phyloP scores from a whole-genome alignment of 345 rosid species.

The Populus nigra region DNA sequence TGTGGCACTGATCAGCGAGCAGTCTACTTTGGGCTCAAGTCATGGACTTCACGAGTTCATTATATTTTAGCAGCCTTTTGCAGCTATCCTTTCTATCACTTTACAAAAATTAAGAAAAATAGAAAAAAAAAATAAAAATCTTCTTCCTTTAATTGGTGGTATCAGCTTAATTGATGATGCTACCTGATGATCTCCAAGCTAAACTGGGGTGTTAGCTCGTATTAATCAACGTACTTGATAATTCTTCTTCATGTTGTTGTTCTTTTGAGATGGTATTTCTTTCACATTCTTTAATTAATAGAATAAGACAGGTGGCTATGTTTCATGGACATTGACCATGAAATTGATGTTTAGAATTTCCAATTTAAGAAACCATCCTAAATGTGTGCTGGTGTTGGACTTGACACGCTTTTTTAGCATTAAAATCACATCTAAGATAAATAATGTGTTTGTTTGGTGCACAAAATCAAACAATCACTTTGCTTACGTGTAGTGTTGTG shows the following conservation, averaged over 20 bases:
- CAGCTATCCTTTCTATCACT: background rate
- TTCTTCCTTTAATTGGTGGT: background rate
- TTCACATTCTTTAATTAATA: background rate
- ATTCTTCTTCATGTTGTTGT: background rate
- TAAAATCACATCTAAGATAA: no score
- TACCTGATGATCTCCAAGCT: background rate
- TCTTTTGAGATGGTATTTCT: background rate
- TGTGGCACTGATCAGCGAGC: background rate
- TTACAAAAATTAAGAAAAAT: background rate
- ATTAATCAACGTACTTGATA: background rate
- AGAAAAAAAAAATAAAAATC: background rate
- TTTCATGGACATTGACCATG: background rate
- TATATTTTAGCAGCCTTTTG: background rate
- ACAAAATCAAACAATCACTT: background rate
- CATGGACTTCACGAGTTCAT: background rate
- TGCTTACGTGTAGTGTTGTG: background rate
- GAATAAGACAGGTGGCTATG: background rate
- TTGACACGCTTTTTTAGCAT: background rate
- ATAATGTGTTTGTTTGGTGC: background rate
- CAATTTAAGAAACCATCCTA: background rate
- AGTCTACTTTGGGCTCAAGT: background rate
- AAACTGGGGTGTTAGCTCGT: background rate
- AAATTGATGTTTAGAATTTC: background rate
- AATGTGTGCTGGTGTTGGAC: background rate
- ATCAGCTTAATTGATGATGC: background rate